These are phyloP conservation scores for Simplicillium aogashimaense DNA, from an alignment of 2,329 filamentous ascomycete species.

Conservation along the genomic window DNA sequence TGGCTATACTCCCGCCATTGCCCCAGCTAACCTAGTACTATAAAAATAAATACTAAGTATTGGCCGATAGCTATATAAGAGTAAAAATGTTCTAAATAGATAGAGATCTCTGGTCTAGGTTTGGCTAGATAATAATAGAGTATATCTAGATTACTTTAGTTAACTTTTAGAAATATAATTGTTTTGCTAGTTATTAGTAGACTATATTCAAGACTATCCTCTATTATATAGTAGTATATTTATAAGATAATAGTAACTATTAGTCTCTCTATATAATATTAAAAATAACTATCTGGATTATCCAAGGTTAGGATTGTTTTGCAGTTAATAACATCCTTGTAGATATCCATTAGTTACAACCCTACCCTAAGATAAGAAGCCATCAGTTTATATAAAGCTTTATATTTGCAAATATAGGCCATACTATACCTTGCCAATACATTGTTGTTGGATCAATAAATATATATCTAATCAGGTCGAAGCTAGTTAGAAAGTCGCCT, in stretches of 20 bases:
- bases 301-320: slow-evolving; percentile 14
- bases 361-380: slow-evolving; percentile 28
- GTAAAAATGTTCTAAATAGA: too few relatives aligned
- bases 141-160: too few relatives aligned
- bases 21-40: too few relatives aligned
- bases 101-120: too few relatives aligned
- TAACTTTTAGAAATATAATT: too few relatives aligned
- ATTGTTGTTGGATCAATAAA: slow-evolving; percentile 11
- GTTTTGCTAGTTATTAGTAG: too few relatives aligned
- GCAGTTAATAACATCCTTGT: slow-evolving; percentile 21
- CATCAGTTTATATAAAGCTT: slow-evolving; percentile 35
- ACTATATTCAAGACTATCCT: too few relatives aligned
- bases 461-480: slow-evolving; percentile 22
- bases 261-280: slow-evolving; percentile 24
- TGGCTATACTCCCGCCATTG: too few relatives aligned
- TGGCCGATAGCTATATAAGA: too few relatives aligned
- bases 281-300: slow-evolving; percentile 19
- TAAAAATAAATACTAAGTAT: too few relatives aligned
- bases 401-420: slow-evolving; percentile 31
- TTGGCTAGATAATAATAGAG: too few relatives aligned
- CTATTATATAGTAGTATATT: too few relatives aligned
- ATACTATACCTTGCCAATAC: slow-evolving; percentile 8
- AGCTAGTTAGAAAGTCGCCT: slow-evolving; percentile 12
- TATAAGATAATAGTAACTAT: slow-evolving; percentile 33
- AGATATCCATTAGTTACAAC: slow-evolving; percentile 29